Conservation (phyloP, 139 green algal species). For the Coelastrella sp. region DNA sequence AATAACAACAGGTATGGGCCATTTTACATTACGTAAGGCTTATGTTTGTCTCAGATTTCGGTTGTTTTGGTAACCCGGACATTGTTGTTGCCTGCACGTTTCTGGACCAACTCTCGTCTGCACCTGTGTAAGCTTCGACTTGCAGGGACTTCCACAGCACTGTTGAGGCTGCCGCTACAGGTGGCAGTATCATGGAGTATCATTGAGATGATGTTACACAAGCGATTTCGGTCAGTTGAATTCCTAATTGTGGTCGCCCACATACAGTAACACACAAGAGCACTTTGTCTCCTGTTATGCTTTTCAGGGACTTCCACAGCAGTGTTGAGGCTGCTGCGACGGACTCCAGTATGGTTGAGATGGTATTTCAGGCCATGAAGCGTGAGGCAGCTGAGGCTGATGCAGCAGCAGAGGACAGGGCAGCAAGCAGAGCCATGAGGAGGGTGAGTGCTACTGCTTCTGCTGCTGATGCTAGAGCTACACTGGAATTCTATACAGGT, state of each 20-base stretch:
- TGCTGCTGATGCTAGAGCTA: neutral
- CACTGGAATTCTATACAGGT: no score
- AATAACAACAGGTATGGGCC: constrained; percentile 58
- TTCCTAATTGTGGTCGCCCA: no score
- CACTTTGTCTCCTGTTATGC: no score
- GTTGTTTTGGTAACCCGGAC: neutral
- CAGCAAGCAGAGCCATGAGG: constrained; percentile 67
- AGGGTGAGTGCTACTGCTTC: constrained; percentile 50
- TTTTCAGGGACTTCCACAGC: constrained; percentile 78
- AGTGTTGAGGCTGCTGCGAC: constrained; percentile 51
- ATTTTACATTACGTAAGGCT: no score
- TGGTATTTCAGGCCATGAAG: constrained; percentile 53
- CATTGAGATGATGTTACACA: no score
- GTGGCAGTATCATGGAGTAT: neutral
- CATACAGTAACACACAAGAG: no score
- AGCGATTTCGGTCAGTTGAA: no score
- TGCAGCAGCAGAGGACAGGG: constrained; percentile 62
- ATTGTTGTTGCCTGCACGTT: no score
- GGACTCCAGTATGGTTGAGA: constrained; percentile 24
- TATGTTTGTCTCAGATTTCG: neutral
- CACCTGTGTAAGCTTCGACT: neutral
- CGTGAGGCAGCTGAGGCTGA: constrained; percentile 45
- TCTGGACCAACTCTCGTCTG: neutral
- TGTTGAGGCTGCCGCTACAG: constrained; percentile 50
- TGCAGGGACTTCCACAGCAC: constrained; percentile 61